Evolutionary conservation across 2,329 filamentous ascomycete species (phyloP).

Genomic region (Fusarium longipes): DNA sequence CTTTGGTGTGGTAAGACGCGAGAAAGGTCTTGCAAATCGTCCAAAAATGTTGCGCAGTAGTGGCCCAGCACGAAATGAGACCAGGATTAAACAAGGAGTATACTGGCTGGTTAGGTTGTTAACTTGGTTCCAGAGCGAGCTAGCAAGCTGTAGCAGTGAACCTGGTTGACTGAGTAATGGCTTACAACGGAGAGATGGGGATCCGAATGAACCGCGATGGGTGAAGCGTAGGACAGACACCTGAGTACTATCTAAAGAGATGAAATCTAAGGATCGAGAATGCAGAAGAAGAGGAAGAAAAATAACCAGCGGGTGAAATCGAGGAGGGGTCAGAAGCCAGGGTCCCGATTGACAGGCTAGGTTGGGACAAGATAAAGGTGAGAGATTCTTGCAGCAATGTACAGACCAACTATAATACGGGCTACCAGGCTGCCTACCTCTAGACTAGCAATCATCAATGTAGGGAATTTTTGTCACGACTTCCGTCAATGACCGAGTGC

Average conservation of each 20-base stretch:
- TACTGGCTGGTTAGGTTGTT: neutral
- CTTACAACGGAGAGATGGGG: slow-evolving; percentile 2
- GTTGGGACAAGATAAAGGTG: slow-evolving; percentile 13
- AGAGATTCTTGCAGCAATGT: slow-evolving; percentile 16
- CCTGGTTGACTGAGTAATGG: slow-evolving; percentile 26
- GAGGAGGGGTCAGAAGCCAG: slow-evolving; percentile 31
- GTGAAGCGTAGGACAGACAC: neutral
- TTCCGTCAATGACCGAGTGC: slow-evolving; percentile 23
- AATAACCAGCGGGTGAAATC: slow-evolving; percentile 6
- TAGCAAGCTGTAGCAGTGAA: slow-evolving; percentile 18
- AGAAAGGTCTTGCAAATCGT: slow-evolving; percentile 35
- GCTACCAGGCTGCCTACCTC: too few relatives aligned
- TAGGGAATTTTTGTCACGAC: slow-evolving; percentile 10
- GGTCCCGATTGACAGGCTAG: slow-evolving; percentile 28
- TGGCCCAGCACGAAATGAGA: slow-evolving; percentile 40
- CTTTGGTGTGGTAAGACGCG: slow-evolving; percentile 32
- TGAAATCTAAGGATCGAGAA: slow-evolving; percentile 6
- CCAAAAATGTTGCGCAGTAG: slow-evolving; percentile 40
- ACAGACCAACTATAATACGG: slow-evolving; percentile 5
- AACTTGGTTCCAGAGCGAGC: slow-evolving; percentile 25
- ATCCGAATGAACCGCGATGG: neutral
- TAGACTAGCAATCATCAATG: too few relatives aligned
- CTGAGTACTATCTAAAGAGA: neutral
- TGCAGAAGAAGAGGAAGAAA: slow-evolving; percentile 8
- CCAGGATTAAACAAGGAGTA: slow-evolving; percentile 26